phyloP scores from a whole-genome alignment of 108 stramenopile species.

The Skeletonema costatum region DNA sequence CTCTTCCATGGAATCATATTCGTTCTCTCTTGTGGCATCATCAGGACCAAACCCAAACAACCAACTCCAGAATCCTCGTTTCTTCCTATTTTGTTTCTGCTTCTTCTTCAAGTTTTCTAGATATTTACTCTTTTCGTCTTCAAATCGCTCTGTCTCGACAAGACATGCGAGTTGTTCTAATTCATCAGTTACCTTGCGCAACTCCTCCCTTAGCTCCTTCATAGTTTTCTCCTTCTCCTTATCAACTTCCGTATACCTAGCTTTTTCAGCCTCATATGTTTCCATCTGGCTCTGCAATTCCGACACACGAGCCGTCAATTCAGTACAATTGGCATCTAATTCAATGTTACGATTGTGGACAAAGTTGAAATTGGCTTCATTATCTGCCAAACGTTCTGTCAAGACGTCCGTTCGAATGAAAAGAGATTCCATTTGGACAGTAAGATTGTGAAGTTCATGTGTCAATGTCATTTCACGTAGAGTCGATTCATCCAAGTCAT shows the following conservation, averaged over 20 bases:
- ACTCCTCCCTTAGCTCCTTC: constrained; percentile 26
- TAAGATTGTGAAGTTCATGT: constrained; percentile 40
- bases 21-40: background rate
- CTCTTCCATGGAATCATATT: constrained; percentile 36
- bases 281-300: constrained; percentile 53
- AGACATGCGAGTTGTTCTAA: constrained; percentile 47
- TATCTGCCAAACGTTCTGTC: constrained; percentile 76
- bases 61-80: constrained; percentile 51
- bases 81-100: constrained; percentile 26
- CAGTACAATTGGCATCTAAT: constrained; percentile 73
- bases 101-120: constrained; percentile 40
- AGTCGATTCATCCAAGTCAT: constrained; percentile 46
- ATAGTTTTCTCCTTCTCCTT: constrained; percentile 8
- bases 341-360: constrained; percentile 64
- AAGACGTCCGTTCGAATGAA: constrained; percentile 54
- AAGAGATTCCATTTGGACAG: constrained; percentile 24
- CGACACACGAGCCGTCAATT: constrained; percentile 36
- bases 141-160: constrained; percentile 47
- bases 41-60: constrained; percentile 42
- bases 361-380: constrained; percentile 54
- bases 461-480: constrained; percentile 46
- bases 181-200: constrained; percentile 49
- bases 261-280: constrained; percentile 30
- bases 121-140: constrained; percentile 53
- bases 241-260: constrained; percentile 31